Base-by-base conservation (phyloP, 2,329 filamentous ascomycete species). In the Clonostachys byssicola region DNA sequence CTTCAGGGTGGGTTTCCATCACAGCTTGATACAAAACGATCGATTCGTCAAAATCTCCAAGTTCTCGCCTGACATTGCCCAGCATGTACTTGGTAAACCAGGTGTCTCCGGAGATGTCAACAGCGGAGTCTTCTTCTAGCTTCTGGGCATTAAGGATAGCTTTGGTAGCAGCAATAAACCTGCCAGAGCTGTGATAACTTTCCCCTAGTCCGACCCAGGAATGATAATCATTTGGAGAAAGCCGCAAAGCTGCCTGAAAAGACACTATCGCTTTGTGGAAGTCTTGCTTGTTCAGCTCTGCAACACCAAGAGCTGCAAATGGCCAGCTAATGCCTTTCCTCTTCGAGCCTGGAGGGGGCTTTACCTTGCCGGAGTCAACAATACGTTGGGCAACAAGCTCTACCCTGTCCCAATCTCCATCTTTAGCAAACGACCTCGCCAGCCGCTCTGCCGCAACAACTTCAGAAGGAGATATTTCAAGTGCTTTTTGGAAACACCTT, bases 51-150 rank as follows among this genome's bases (percentile, higher is more conserved):
- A 86, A 95, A 40, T 95, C 86, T n/a, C 90, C 91, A 43, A 97
- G 76, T 61, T 97, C 92, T 46, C 92, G 83, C 64, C 91, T 90
- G 47, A 99, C 89, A 58, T 99, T 97, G 39, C 90, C 92, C 50
- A 97, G 80, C 86, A 99, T 95, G 65, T 96, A 96, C 60, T 89
- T 89, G 8, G 92, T 92, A 63, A 96, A 99, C 94, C 94, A 99
- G 10, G 81, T 87, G 55, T 95, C 88, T 1, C 80, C 83, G 3
- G 66, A 61, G 1, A 61, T 78, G 65, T 59, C 76, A 60, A n/a
- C 73, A 64, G 61, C 55, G 0, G 78, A 64, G 2, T 76, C 74
- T 30, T 80, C 74, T 52, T 92, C 88, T 5, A 96, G 75, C 46
- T 79, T 80, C 60, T 92, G 85, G 0, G 92, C 94, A 59, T 95